Percentiles rank a stretch among this genome's conserved stretches.
phyloP scores from a whole-genome alignment of 225 moss, liverwort and hornwort species.

The Climacium dendroides region DNA sequence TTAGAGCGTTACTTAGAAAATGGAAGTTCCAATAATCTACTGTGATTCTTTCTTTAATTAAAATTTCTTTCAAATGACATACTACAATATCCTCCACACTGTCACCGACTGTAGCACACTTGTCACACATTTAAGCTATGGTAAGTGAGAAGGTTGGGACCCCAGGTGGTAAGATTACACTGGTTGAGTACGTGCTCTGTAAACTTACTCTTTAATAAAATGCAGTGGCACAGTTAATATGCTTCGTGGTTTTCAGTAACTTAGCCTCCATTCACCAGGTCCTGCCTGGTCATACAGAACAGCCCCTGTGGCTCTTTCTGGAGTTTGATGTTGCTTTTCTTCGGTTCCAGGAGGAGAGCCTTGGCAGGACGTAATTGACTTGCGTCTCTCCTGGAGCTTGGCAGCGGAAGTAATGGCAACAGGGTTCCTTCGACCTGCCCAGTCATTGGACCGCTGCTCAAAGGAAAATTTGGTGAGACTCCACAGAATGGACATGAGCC shows the following conservation, averaged over 20 bases:
- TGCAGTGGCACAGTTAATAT: neutral
- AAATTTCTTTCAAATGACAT: neutral
- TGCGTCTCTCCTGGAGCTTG: neutral
- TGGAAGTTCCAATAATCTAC: too few species aligned
- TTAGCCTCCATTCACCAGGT: neutral
- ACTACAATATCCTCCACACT: neutral
- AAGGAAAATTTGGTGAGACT: neutral
- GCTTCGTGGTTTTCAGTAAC: neutral
- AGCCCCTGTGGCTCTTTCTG: neutral
- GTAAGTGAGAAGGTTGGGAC: neutral
- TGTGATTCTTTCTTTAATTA: neutral
- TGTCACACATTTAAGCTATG: too few species aligned
- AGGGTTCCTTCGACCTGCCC: neutral
- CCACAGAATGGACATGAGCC: slow-evolving; percentile 78
- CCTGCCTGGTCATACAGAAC: slow-evolving; percentile 7
- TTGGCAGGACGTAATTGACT: neutral
- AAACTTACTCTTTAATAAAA: neutral
- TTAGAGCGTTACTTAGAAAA: too few species aligned
- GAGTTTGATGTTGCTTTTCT: neutral
- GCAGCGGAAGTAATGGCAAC: neutral
- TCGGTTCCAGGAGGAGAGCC: neutral
- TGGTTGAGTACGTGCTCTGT: neutral
- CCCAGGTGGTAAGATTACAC: neutral
- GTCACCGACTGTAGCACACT: neutral
- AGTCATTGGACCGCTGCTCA: neutral